These are phyloP conservation scores for Phytophthora crassamura DNA, from an alignment of 352 stramenopile species.

Conservation along the genomic window DNA sequence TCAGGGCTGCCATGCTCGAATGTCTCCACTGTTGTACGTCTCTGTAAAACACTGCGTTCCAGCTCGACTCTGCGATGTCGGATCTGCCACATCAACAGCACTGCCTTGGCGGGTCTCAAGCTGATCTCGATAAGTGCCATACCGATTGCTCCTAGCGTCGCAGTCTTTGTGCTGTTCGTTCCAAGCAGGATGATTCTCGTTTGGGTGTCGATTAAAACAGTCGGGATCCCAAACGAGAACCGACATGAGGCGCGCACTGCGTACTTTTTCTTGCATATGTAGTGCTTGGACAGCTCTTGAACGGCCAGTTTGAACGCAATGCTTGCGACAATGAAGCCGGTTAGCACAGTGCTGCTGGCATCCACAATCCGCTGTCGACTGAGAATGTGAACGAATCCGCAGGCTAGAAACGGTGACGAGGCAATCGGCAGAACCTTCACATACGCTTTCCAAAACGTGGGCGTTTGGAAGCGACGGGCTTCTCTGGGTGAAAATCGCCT, in stretches of 20 bases:
- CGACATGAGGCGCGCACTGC: background rate
- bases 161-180: slow-evolving; percentile 2
- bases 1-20: no score
- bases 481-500: no score
- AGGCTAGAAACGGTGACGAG: background rate
- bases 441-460: no score
- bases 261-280: slow-evolving; percentile 3
- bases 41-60: no score
- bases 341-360: background rate
- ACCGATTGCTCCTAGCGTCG: background rate
- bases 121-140: slow-evolving; percentile 10
- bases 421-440: background rate
- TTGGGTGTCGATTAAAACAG: slow-evolving; percentile 9
- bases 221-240: background rate
- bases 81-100: background rate
- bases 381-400: background rate
- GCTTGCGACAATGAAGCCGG: background rate
- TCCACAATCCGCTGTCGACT: slow-evolving; percentile 1
- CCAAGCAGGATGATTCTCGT: slow-evolving; percentile 1
- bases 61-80: no score
- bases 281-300: background rate
- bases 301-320: background rate
- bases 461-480: no score
- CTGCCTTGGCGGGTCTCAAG: background rate
- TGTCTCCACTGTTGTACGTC: no score